Conservation (phyloP, 2,329 filamentous ascomycete genomes). For the Monosporascus cannonballus region DNA sequence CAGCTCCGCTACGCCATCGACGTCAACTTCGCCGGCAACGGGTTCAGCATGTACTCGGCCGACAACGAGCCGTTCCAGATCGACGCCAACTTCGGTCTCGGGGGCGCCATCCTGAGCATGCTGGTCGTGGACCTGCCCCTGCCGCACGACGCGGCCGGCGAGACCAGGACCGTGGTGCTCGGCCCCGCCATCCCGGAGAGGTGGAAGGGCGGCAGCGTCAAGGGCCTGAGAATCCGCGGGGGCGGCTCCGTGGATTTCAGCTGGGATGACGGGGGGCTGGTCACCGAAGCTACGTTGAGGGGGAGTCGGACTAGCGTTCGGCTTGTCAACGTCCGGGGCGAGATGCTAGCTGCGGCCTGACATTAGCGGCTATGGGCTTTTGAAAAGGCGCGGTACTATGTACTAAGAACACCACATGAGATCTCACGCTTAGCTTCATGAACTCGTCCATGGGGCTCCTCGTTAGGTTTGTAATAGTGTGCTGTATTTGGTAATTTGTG, state of each 20-base stretch:
- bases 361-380: too few relatives aligned
- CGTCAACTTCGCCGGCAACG: conserved; percentile 44
- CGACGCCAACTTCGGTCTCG: conserved; percentile 51
- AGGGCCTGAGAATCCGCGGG: conserved; percentile 37
- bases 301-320: conserved; percentile 6
- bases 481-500: too few relatives aligned
- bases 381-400: too few relatives aligned
- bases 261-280: conserved; percentile 34
- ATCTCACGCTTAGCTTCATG: too few relatives aligned
- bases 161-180: conserved; percentile 31
- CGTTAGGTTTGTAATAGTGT: too few relatives aligned
- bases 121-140: conserved; percentile 42
- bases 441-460: too few relatives aligned
- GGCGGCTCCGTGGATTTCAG: conserved; percentile 36
- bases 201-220: conserved; percentile 39
- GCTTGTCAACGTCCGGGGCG: conserved; percentile 9
- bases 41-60: conserved; percentile 44
- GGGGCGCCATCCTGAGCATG: conserved; percentile 44
- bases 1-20: conserved; percentile 42
- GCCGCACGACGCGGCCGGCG: conserved; percentile 8
- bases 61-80: conserved; percentile 47
- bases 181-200: conserved; percentile 40
- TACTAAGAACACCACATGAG: too few relatives aligned
- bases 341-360: neutral
- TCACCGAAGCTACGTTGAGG: conserved; percentile 14